Conservation (phyloP, 257 asterid species). For the Schizonepeta tenuifolia region DNA sequence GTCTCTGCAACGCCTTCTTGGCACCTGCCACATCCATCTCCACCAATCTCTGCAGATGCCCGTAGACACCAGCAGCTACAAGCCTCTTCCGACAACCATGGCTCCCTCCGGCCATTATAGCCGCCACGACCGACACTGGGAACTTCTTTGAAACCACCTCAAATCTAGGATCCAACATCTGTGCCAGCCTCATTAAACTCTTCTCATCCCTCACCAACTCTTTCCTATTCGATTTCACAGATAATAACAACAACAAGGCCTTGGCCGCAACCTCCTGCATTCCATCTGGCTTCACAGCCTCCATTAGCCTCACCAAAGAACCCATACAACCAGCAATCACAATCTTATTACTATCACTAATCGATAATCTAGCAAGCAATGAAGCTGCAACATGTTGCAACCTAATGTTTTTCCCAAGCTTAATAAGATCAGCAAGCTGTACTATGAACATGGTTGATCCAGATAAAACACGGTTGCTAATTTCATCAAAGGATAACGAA, state of each 20-base stretch:
- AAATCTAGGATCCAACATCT: constrained; percentile 74
- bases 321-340: constrained; percentile 74
- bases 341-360: constrained; percentile 67
- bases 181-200: constrained; percentile 71
- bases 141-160: constrained; percentile 71
- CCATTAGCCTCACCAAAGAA: constrained; percentile 85
- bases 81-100: constrained; percentile 84
- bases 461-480: constrained; percentile 55
- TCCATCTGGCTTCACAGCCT: constrained; percentile 86
- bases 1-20: constrained; percentile 85
- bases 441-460: constrained; percentile 58
- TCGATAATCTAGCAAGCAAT: constrained; percentile 65
- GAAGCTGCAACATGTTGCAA: constrained; percentile 82
- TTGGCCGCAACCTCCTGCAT: constrained; percentile 82
- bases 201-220: constrained; percentile 87
- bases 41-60: constrained; percentile 73
- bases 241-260: constrained; percentile 67
- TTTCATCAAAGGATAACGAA: constrained; percentile 63
- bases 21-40: constrained; percentile 83
- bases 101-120: constrained; percentile 91
- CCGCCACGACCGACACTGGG: constrained; percentile 82
- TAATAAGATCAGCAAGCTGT: constrained; percentile 69
- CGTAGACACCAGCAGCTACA: constrained; percentile 66
- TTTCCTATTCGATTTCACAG: constrained; percentile 75
- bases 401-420: constrained; percentile 64